These are phyloP conservation scores for Canariomyces notabilis DNA, from an alignment of 2,329 filamentous ascomycete species.

Conservation along the genomic window DNA sequence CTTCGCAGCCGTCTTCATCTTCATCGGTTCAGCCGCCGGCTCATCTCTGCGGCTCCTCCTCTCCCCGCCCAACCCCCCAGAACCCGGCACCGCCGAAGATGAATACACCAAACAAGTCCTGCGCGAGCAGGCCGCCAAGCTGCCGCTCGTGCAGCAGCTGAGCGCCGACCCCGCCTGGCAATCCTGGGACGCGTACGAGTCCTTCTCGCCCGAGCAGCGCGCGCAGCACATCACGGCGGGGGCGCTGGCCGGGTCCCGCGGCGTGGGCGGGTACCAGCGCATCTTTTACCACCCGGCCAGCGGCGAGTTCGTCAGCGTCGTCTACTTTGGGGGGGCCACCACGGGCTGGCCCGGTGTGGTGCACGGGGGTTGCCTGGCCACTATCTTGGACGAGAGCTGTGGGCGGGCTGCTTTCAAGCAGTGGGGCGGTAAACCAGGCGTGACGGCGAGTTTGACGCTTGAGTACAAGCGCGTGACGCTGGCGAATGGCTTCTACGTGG, in stretches of 20 bases:
- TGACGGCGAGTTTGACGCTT: conserved; percentile 55
- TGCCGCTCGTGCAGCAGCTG: conserved; percentile 45
- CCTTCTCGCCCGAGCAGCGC: conserved; percentile 16
- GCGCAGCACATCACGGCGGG: conserved; percentile 37
- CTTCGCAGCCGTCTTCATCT: conserved; percentile 34
- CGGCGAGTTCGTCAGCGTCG: conserved; percentile 55
- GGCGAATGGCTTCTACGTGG: conserved; percentile 58
- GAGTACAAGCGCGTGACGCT: conserved; percentile 58
- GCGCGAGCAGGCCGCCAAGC: conserved; percentile 37
- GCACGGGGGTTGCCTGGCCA: conserved; percentile 67
- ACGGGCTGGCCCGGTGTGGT: conserved; percentile 67
- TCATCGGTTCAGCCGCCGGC: conserved; percentile 38
- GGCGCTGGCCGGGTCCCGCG: conserved; percentile 38
- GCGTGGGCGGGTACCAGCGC: conserved; percentile 49
- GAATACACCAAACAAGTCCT: conserved; percentile 36
- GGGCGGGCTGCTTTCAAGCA: conserved; percentile 52
- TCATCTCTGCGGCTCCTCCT: conserved; percentile 37
- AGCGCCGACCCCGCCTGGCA: conserved; percentile 35
- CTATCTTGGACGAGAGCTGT: conserved; percentile 63
- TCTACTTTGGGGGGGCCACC: conserved; percentile 61
- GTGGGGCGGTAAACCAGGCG: conserved; percentile 32
- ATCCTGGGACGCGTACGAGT: conserved; percentile 38
- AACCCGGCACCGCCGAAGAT: conserved; percentile 38
- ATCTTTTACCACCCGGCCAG: conserved; percentile 59
- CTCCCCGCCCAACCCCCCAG: conserved; percentile 38